Evolutionary conservation across 2,329 filamentous ascomycete species (phyloP).

Genomic region (Penicillium sp.): DNA sequence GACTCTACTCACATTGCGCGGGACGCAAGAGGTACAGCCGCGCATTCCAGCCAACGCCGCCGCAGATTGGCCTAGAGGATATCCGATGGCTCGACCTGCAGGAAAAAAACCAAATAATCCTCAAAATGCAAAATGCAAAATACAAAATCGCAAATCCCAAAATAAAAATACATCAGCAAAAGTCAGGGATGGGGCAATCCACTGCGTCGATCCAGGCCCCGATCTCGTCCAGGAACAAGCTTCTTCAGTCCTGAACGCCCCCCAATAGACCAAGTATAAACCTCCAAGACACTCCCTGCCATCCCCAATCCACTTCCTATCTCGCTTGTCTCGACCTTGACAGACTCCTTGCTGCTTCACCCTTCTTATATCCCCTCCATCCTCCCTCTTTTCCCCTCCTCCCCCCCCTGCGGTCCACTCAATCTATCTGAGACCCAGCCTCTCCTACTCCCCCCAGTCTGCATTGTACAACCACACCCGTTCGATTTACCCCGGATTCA

Average conservation of each 20-base stretch:
- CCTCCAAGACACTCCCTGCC: background rate
- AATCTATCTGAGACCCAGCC: constrained; percentile 26
- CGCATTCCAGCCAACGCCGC: constrained; percentile 21
- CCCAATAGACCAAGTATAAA: constrained; percentile 4
- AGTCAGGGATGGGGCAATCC: constrained; percentile 6
- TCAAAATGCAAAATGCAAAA: constrained; percentile 2
- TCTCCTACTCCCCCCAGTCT: constrained; percentile 8
- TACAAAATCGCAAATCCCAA: background rate
- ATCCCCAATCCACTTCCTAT: background rate
- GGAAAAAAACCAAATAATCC: constrained; percentile 1
- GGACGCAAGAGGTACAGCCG: constrained; percentile 24
- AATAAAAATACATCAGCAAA: background rate
- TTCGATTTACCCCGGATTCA: constrained; percentile 4
- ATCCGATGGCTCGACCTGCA: constrained; percentile 7
- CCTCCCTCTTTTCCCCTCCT: constrained; percentile 7
- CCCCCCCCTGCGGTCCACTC: constrained; percentile 15
- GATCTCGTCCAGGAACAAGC: constrained; percentile 19
- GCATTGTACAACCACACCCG: too few species aligned
- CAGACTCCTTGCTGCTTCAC: constrained; percentile 15
- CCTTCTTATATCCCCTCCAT: constrained; percentile 16
- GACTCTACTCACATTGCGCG: constrained; percentile 29
- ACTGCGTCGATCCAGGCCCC: constrained; percentile 1
- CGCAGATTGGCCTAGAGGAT: constrained; percentile 5
- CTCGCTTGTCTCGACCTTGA: too few species aligned
- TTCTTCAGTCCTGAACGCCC: constrained; percentile 12